A percentile compares a stretch with the other conserved stretches of the same genome.
phyloP scores from a whole-genome alignment of 176 grass and related monocot species.

The Dendrocalamus sinicus region DNA sequence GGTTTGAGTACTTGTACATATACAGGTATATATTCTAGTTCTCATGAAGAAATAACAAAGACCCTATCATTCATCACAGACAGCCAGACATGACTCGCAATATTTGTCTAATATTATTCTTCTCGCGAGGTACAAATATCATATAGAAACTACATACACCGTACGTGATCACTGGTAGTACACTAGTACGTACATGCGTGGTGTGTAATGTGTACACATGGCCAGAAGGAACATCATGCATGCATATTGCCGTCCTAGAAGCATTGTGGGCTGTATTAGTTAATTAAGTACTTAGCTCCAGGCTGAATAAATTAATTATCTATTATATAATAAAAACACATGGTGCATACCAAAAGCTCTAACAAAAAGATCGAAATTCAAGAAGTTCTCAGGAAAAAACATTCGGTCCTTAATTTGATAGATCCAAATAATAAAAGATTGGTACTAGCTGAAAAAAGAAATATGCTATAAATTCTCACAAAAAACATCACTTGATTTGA shows the following conservation, averaged over 20 bases:
- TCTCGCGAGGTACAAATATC: not conserved
- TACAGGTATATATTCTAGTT: not conserved
- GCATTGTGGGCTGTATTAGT: not conserved
- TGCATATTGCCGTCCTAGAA: not conserved
- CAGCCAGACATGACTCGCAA: not conserved
- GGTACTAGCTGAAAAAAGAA: too few species aligned
- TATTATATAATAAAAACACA: too few species aligned
- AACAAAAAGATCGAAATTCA: too few species aligned
- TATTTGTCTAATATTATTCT: not conserved
- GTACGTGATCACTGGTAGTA: not conserved
- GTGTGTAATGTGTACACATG: not conserved
- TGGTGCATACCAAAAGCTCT: too few species aligned
- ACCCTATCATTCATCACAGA: not conserved
- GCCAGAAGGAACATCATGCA: too few species aligned
- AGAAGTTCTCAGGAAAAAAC: too few species aligned
- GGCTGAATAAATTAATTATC: not conserved
- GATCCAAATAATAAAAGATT: too few species aligned
- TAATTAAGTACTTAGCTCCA: not conserved
- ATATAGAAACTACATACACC: not conserved
- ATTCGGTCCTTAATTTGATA: too few species aligned
- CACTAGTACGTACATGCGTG: not conserved
- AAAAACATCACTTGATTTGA: too few species aligned
- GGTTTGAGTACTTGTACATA: not conserved
- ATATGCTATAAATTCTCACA: too few species aligned
- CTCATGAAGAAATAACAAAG: not conserved